Base-by-base conservation (phyloP, 139 green algal genomes). In the Micractinium sp. region DNA sequence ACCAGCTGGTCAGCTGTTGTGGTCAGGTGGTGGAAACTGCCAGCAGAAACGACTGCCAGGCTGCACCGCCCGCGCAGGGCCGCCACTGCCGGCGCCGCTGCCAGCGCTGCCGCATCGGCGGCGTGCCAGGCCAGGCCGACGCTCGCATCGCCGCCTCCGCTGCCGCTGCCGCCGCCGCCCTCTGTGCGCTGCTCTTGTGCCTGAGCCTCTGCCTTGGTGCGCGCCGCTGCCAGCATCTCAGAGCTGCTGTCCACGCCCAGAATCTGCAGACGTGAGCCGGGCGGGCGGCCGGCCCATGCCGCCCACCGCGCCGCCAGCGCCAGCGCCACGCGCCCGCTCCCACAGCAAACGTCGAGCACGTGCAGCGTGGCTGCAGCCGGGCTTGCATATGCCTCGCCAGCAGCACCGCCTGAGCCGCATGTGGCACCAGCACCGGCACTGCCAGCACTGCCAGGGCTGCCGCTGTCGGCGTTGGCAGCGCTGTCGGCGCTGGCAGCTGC, bases 21-120 rank as follows among this genome's bases (percentile, higher is more conserved):
- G 13, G 69, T 33, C 33, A 86, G 81, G 60, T 86, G 81, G 81
- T 86, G 81, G 60, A 86, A 86, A 33, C 56, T 76, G 81, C 81
- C 81, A 4, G 81, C 81, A 31, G 60, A 35, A 0, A 67, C 36
- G 9, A 86, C 35, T 0, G 67, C 60, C 33, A 86, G 81, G 29
- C 16, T 14, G 33, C 81, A 86, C 4, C 7, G 3, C 3, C 60
- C 60, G 0, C 7, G 81, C 60, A 75, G 60, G 33, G 38, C 22
- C 23, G n/a, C n/a, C 19, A 33, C 7, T 33, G 39, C 53, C 61
- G 35, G 33, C 31, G 33, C 20, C 0, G 31, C 9, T 2, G 2
- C 18, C 9, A 85, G 56, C 16, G n/a, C 56, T 3, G 33, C n/a
- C 33, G 35, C 38, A 35, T 86, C 60, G 19, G 56, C 81, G 56